Evolutionary conservation across 352 stramenopile genomes (phyloP).

Genomic region (Phytophthora quininea): DNA sequence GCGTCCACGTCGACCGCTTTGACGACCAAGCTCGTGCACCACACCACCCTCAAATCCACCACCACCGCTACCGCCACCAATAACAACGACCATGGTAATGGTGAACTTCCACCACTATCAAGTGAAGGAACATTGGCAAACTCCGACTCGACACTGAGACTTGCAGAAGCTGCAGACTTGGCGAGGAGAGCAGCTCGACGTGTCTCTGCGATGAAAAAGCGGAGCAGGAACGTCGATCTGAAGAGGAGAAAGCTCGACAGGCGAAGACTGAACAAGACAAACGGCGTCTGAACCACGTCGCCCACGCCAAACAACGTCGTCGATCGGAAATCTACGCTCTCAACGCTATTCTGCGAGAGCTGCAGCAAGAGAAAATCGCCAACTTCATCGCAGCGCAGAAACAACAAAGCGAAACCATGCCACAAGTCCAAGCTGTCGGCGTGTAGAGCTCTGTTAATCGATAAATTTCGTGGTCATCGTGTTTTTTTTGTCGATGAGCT

Average conservation of each 20-base stretch:
- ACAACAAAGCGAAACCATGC: slow-evolving; percentile 21
- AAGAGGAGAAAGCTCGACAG: slow-evolving; percentile 46
- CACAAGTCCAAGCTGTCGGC: slow-evolving; percentile 20
- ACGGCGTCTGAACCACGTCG: slow-evolving; percentile 50
- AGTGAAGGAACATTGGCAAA: not conserved
- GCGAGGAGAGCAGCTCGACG: slow-evolving; percentile 51
- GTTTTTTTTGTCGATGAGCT: not conserved
- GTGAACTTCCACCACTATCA: not conserved
- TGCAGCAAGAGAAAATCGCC: slow-evolving; percentile 72
- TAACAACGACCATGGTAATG: slow-evolving; percentile 16
- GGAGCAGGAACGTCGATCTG: slow-evolving; percentile 55
- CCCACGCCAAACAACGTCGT: slow-evolving; percentile 49
- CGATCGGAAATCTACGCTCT: slow-evolving; percentile 79
- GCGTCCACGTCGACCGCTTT: not conserved
- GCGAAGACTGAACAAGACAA: slow-evolving; percentile 58
- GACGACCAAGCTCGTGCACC: no score
- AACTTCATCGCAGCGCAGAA: slow-evolving; percentile 52
- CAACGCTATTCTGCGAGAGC: slow-evolving; percentile 61
- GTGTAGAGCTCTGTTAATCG: not conserved
- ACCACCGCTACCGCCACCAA: not conserved
- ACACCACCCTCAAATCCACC: no score
- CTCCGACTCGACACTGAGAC: slow-evolving; percentile 4
- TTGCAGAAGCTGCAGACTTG: slow-evolving; percentile 29
- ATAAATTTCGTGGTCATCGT: not conserved
- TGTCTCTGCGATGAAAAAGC: slow-evolving; percentile 66